Evolutionary conservation across 2,329 filamentous ascomycete species (phyloP).

Genomic region (Cercospora sojina): DNA sequence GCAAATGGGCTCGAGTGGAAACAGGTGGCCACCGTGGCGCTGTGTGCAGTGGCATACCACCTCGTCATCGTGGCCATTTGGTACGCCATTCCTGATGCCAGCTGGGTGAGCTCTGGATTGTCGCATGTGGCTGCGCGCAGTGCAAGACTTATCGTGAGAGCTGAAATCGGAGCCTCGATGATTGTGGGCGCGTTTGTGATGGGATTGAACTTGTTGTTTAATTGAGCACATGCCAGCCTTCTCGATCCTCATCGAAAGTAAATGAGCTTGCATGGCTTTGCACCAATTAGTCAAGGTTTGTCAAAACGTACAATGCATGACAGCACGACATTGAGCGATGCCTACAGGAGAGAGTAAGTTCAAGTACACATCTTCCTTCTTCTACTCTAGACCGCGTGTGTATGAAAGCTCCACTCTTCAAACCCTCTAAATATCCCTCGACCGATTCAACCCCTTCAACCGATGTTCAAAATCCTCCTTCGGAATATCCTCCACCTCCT

Average conservation of each 20-base stretch:
- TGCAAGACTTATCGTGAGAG: background rate
- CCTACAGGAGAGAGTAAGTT: background rate
- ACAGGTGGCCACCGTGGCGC: background rate
- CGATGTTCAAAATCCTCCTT: constrained; percentile 33
- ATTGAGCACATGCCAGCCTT: background rate
- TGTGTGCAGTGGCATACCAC: background rate
- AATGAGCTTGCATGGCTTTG: background rate
- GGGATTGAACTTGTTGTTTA: background rate
- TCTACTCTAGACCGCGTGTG: background rate
- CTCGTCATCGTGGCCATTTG: background rate
- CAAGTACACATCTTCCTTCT: background rate
- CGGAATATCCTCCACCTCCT: constrained; percentile 29
- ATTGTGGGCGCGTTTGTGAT: background rate
- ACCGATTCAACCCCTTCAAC: constrained; percentile 30
- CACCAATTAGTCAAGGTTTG: background rate
- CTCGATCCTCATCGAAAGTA: background rate
- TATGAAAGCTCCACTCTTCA: background rate
- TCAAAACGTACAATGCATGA: background rate
- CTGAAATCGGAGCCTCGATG: background rate
- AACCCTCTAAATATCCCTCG: constrained; percentile 13
- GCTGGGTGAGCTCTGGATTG: background rate
- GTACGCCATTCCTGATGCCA: constrained; percentile 3
- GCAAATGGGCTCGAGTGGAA: background rate
- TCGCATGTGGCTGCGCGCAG: background rate
- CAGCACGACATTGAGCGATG: background rate